Conservation (phyloP, 2,329 filamentous ascomycete genomes). For the Bipolaris gigantea region DNA sequence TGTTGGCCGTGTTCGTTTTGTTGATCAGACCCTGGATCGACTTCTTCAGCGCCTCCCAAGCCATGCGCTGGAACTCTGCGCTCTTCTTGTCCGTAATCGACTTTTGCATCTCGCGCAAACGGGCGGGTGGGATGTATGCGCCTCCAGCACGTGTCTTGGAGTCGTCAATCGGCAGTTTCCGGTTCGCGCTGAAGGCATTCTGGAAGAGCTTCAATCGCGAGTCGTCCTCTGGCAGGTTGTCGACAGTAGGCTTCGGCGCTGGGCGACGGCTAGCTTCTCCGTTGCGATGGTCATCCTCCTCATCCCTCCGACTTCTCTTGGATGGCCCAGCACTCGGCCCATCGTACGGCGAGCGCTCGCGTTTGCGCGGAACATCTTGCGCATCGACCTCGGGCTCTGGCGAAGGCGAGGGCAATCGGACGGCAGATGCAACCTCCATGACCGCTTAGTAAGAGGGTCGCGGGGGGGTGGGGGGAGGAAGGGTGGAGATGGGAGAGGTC, state of each 20-base stretch:
- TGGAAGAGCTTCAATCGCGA: conserved; percentile 42
- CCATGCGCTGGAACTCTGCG: conserved; percentile 98
- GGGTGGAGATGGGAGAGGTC: conserved; percentile 1
- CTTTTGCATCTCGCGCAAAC: conserved; percentile 86
- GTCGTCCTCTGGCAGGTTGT: conserved; percentile 37
- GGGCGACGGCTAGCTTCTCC: conserved; percentile 71
- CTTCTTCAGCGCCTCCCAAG: conserved; percentile 98
- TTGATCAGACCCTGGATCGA: conserved; percentile 98
- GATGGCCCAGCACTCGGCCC: conserved; percentile 33
- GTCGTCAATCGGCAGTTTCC: conserved; percentile 88
- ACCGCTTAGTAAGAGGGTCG: conserved; percentile 9
- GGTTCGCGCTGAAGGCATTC: conserved; percentile 49
- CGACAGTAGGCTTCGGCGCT: conserved; percentile 14
- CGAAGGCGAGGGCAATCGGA: conserved; percentile 63
- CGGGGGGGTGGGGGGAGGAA: neutral
- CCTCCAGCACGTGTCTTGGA: conserved; percentile 91
- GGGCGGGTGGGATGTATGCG: conserved; percentile 92
- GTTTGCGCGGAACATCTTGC: conserved; percentile 53
- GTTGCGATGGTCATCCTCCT: conserved; percentile 52
- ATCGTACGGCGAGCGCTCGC: conserved; percentile 57
- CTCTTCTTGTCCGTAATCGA: conserved; percentile 96
- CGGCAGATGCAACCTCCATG: conserved; percentile 51
- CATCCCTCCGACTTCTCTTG: conserved; percentile 41
- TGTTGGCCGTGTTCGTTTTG: conserved; percentile 97
- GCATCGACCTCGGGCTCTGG: conserved; percentile 52